Conservation (phyloP, 225 moss, liverwort and hornwort genomes). For the Sphagnum contortum region DNA sequence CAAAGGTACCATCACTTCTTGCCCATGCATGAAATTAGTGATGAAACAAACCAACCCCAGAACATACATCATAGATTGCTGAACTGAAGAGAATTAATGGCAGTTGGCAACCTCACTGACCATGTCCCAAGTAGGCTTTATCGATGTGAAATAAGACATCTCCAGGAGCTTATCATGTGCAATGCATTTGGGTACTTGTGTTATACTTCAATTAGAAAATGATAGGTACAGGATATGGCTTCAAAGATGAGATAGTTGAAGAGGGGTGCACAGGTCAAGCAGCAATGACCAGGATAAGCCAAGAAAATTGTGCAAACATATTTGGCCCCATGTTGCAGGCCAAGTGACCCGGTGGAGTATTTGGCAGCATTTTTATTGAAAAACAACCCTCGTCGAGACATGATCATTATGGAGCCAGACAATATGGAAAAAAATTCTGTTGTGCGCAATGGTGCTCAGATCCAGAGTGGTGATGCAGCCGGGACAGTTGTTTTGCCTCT, state of each 20-base stretch:
- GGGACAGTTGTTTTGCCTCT: too few relatives aligned
- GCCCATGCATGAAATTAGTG: neutral
- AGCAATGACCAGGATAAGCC: too few relatives aligned
- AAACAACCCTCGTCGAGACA: conserved; percentile 55
- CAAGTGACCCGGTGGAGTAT: conserved; percentile 70
- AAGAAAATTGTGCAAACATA: too few relatives aligned
- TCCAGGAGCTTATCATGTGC: neutral
- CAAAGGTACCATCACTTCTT: conserved; percentile 28
- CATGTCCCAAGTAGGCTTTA: too few relatives aligned
- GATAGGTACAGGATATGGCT: too few relatives aligned
- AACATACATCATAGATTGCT: too few relatives aligned
- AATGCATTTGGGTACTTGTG: neutral
- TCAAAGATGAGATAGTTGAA: too few relatives aligned
- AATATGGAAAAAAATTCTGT: neutral
- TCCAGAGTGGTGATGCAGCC: too few relatives aligned
- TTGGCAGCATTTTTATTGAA: conserved; percentile 70
- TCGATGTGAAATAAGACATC: too few relatives aligned
- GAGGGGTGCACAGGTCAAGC: too few relatives aligned
- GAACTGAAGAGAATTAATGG: too few relatives aligned
- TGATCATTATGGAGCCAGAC: conserved; percentile 16
- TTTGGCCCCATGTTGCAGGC: conserved; percentile 18
- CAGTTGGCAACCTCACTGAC: too few relatives aligned
- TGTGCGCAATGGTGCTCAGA: neutral
- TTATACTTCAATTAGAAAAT: neutral
- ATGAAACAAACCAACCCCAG: neutral